Evolutionary conservation across 306 rosid genomes (phyloP).

Genomic region (Vigna angularis): DNA sequence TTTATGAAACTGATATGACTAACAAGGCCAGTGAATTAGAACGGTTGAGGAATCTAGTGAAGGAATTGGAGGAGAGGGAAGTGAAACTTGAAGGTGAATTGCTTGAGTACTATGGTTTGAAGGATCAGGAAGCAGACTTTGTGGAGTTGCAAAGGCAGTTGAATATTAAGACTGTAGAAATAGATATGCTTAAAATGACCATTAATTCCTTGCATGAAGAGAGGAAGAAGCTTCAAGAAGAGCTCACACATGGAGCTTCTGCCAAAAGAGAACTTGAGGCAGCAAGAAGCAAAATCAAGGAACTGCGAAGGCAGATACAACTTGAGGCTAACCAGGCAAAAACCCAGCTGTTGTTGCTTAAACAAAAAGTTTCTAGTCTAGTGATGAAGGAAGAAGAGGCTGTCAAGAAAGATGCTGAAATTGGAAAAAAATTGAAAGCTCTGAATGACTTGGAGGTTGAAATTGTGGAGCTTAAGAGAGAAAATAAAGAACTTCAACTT

Average conservation of each 20-base stretch:
- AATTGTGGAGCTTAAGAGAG: conserved; percentile 70
- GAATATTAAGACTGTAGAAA: conserved; percentile 67
- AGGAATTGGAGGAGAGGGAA: conserved; percentile 89
- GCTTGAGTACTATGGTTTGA: conserved; percentile 78
- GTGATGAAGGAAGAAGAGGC: conserved; percentile 75
- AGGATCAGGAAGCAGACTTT: conserved; percentile 70
- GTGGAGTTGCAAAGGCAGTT: conserved; percentile 70
- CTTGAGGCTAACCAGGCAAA: conserved; percentile 79
- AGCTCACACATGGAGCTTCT: conserved; percentile 54
- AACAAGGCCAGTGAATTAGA: conserved; percentile 74
- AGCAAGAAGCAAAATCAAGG: conserved; percentile 78
- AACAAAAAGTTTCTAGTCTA: conserved; percentile 76
- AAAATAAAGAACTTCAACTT: conserved; percentile 80
- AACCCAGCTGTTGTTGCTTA: conserved; percentile 77
- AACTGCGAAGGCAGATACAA: conserved; percentile 80
- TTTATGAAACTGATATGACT: conserved; percentile 73
- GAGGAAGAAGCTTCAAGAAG: conserved; percentile 79
- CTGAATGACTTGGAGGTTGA: conserved; percentile 70
- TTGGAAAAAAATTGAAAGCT: conserved; percentile 68
- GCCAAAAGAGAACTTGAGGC: conserved; percentile 70
- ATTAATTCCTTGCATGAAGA: conserved; percentile 75
- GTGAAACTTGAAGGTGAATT: conserved; percentile 79
- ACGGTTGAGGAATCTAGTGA: conserved; percentile 60
- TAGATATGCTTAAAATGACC: conserved; percentile 70
- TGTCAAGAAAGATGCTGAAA: conserved; percentile 67